Evolutionary conservation across 2,329 filamentous ascomycete species (phyloP).

Genomic region (Nigrospora oryzae): DNA sequence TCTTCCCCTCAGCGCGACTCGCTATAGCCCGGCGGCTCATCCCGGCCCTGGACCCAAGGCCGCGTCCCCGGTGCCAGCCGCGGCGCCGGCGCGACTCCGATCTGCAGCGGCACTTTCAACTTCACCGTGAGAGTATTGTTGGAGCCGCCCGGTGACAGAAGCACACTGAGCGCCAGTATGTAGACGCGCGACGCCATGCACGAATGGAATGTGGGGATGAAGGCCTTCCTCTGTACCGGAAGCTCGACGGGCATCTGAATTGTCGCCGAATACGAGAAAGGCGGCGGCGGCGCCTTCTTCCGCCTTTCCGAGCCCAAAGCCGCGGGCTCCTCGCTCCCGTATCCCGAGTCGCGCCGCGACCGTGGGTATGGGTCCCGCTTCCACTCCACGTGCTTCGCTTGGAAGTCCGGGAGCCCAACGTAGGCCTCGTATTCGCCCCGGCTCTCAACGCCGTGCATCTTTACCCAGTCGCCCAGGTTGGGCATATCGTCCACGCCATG

Average conservation of each 20-base stretch:
- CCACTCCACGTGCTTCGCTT: slow-evolving; percentile 32
- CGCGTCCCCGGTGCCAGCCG: slow-evolving; percentile 13
- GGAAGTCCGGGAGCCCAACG: slow-evolving; percentile 24
- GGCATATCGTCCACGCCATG: slow-evolving; percentile 36
- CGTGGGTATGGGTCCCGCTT: slow-evolving; percentile 20
- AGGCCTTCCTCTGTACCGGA: slow-evolving; percentile 36
- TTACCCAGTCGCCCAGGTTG: slow-evolving; percentile 37
- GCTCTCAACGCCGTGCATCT: slow-evolving; percentile 27
- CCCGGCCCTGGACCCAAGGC: slow-evolving; percentile 1
- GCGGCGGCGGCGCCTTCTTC: slow-evolving; percentile 12
- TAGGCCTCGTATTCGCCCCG: slow-evolving; percentile 37
- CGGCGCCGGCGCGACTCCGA: slow-evolving; percentile 30
- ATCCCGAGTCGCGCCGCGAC: slow-evolving; percentile 43
- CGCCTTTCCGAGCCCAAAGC: slow-evolving; percentile 18
- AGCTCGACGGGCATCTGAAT: slow-evolving; percentile 40
- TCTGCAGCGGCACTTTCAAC: slow-evolving; percentile 40
- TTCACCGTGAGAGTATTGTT: slow-evolving; percentile 28
- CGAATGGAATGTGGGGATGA: slow-evolving; percentile 49
- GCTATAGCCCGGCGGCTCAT: too few relatives aligned
- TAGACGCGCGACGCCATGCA: slow-evolving; percentile 50
- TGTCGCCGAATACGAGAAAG: slow-evolving; percentile 29
- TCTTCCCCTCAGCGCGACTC: too few relatives aligned
- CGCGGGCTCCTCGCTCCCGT: slow-evolving; percentile 32
- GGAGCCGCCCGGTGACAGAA: slow-evolving; percentile 26
- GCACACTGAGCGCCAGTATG: slow-evolving; percentile 36